These are phyloP conservation scores for Penicillium griseofulvum DNA, from an alignment of 2,329 filamentous ascomycete genomes.

Conservation along the genomic window DNA sequence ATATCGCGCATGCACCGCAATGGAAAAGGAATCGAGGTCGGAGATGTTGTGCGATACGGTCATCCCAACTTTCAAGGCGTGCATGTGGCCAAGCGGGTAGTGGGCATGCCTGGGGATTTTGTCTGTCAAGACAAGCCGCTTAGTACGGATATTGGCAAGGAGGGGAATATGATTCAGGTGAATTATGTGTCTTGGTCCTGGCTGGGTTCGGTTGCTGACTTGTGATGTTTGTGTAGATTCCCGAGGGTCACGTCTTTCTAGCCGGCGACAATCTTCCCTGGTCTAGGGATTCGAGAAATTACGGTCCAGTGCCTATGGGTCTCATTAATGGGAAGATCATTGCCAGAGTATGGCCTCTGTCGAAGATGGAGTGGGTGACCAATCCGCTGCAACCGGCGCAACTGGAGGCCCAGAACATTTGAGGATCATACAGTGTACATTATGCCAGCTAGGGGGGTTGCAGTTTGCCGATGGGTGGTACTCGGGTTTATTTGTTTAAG, in stretches of 20 bases:
- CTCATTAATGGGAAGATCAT: constrained; percentile 81
- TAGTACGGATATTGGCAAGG: constrained; percentile 31
- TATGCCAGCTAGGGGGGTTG: not conserved
- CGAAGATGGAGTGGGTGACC: constrained; percentile 35
- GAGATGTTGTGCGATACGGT: constrained; percentile 77
- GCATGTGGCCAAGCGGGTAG: constrained; percentile 72
- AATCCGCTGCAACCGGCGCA: constrained; percentile 39
- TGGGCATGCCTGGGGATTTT: constrained; percentile 66
- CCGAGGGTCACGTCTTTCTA: constrained; percentile 87
- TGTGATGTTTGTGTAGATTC: constrained; percentile 58
- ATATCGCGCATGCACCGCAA: constrained; percentile 66
- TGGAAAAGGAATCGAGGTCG: constrained; percentile 68
- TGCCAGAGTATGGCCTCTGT: constrained; percentile 45
- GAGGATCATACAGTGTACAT: constrained; percentile 1
- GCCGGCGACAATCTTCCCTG: constrained; percentile 81
- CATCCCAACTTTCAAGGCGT: constrained; percentile 66
- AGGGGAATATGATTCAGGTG: constrained; percentile 52
- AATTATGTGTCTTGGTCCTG: constrained; percentile 9
- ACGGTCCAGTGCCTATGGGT: constrained; percentile 81
- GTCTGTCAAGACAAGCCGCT: constrained; percentile 46
- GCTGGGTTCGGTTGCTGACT: constrained; percentile 3
- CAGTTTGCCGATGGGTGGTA: not conserved
- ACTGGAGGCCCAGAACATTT: constrained; percentile 13
- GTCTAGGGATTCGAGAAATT: constrained; percentile 82
- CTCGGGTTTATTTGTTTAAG: constrained; percentile 2